A percentile compares a stretch with the other conserved stretches of the same genome.
Evolutionary conservation across 1,284 basidiomycete genomes (phyloP).

Genomic region (Laetiporus sulphureus): DNA sequence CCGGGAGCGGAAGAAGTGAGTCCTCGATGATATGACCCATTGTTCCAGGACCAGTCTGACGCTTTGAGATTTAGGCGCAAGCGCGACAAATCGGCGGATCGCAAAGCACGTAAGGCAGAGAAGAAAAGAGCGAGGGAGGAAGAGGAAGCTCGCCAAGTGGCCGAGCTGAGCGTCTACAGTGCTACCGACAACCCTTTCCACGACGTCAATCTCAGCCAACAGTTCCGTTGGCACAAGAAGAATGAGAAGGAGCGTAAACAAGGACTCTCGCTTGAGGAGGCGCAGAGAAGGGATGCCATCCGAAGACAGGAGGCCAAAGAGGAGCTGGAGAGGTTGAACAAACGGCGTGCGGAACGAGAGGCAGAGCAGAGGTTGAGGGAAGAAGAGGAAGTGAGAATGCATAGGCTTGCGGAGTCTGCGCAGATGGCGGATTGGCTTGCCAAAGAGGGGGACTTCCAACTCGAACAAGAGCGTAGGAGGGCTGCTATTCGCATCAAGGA

Average conservation of each 20-base stretch:
- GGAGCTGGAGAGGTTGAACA: conserved; percentile 89
- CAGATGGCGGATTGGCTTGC: conserved; percentile 98
- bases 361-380: conserved; percentile 83
- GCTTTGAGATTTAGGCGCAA: conserved; percentile 47
- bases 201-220: conserved; percentile 90
- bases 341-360: conserved; percentile 87
- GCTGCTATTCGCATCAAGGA: conserved; percentile 94
- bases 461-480: conserved; percentile 88
- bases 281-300: conserved; percentile 74
- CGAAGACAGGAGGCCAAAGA: conserved; percentile 89
- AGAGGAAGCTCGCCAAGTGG: conserved; percentile 81
- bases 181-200: conserved; percentile 96
- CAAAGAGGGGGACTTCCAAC: conserved; percentile 95
- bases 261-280: conserved; percentile 78
- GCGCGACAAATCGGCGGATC: conserved; percentile 74
- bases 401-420: conserved; percentile 85
- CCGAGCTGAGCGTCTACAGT: conserved; percentile 89
- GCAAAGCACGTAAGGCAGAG: conserved; percentile 73
- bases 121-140: conserved; percentile 78
- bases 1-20: conserved; percentile 50
- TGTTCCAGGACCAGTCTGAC: neutral
- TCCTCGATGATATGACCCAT: too few relatives aligned
- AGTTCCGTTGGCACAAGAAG: conserved; percentile 99
- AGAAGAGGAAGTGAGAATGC: conserved; percentile 87
- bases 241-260: conserved; percentile 90